phyloP scores from a whole-genome alignment of 768 basidiomycete genomes.

The Lactarius deliciosus region DNA sequence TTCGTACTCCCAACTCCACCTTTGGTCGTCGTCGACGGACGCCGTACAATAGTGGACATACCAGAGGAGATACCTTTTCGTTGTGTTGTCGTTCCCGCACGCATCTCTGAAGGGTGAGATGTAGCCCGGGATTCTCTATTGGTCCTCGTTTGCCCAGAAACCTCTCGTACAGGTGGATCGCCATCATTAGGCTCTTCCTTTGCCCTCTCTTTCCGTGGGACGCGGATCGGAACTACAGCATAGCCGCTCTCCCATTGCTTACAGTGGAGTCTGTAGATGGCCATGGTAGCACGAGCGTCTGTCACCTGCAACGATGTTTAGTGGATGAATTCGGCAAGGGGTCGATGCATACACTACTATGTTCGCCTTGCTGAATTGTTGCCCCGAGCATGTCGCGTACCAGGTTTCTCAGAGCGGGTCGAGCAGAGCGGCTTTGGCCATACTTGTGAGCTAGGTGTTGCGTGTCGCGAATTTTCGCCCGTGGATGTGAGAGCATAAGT shows the following conservation, averaged over 20 bases:
- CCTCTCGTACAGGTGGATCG: background rate
- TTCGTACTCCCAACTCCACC: slow-evolving; percentile 3
- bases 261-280: slow-evolving; percentile 80
- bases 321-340: background rate
- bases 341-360: slow-evolving; percentile 70
- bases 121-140: background rate
- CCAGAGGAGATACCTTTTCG: slow-evolving; percentile 28
- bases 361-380: slow-evolving; percentile 84
- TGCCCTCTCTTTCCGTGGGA: slow-evolving; percentile 1
- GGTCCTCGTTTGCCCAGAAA: slow-evolving; percentile 4
- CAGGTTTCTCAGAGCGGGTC: slow-evolving; percentile 76
- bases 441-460: slow-evolving; percentile 60
- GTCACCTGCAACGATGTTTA: slow-evolving; percentile 56
- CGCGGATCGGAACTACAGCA: slow-evolving; percentile 16
- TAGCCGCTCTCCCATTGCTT: slow-evolving; percentile 68
- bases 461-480: slow-evolving; percentile 64
- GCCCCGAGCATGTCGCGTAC: slow-evolving; percentile 77
- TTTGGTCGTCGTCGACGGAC: slow-evolving; percentile 11
- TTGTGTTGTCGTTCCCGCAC: background rate
- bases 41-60: slow-evolving; percentile 23
- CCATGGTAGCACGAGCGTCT: slow-evolving; percentile 95
- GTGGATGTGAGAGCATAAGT: slow-evolving; percentile 70
- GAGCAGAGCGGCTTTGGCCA: slow-evolving; percentile 58
- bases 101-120: background rate
- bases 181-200: slow-evolving; percentile 23